Conservation (phyloP, 2,329 filamentous ascomycete species). For the Paecilomyces sp. region DNA sequence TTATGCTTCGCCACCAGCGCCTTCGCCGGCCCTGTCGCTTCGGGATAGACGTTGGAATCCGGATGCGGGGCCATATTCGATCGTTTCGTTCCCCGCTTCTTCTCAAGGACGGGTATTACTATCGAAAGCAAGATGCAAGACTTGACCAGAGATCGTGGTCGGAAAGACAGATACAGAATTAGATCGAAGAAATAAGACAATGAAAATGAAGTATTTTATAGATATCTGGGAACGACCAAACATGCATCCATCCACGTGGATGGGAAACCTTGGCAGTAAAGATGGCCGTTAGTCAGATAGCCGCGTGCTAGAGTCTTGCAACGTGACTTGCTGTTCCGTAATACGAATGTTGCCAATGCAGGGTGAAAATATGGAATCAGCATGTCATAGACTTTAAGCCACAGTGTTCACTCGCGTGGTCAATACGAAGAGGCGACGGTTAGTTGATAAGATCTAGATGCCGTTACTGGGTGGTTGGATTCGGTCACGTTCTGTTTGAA, state of each 20-base stretch:
- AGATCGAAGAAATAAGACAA: too few relatives aligned
- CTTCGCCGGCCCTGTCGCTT: slow-evolving; percentile 40
- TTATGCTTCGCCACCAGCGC: slow-evolving; percentile 24
- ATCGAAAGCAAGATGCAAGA: neutral
- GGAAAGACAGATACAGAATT: too few relatives aligned
- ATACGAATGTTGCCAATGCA: neutral
- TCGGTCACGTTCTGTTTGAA: too few relatives aligned
- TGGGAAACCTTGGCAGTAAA: neutral
- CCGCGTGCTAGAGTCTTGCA: neutral
- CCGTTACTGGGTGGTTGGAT: too few relatives aligned
- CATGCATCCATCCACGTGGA: neutral
- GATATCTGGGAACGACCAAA: too few relatives aligned
- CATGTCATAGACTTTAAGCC: neutral
- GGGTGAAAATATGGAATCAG: neutral
- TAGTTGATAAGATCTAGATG: too few relatives aligned
- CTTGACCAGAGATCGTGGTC: neutral
- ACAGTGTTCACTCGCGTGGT: neutral
- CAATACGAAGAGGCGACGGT: too few relatives aligned
- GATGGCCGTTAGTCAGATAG: neutral
- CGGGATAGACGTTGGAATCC: slow-evolving; percentile 38
- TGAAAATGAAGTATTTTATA: too few relatives aligned
- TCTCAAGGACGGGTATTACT: neutral
- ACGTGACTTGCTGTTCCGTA: neutral
- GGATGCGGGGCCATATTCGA: slow-evolving; percentile 21
- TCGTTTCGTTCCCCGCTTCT: neutral